A percentile compares a stretch with the other conserved stretches of the same genome.
Evolutionary conservation across 1,139 yeast species (phyloP).

Genomic region (Yamadazyma spencermartinsiae): DNA sequence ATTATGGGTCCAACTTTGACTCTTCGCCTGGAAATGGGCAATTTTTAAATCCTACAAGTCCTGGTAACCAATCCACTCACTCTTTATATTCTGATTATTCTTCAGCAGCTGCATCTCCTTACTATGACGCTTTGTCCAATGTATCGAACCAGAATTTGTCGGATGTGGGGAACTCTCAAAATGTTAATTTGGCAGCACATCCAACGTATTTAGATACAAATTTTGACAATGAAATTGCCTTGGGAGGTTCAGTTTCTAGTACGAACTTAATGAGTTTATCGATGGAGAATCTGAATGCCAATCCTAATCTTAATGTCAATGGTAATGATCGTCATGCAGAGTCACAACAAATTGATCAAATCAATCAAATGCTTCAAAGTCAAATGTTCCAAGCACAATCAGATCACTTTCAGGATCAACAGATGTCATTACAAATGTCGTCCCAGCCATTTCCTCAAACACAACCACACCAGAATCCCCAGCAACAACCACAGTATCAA

Average conservation of each 20-base stretch:
- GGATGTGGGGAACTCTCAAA: conserved; percentile 3
- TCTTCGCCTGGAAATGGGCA: conserved; percentile 42
- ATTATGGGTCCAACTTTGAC: conserved; percentile 2
- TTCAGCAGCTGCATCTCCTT: conserved; percentile 43
- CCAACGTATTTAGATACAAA: conserved; percentile 15
- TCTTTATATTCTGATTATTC: conserved; percentile 38
- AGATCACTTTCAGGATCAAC: not conserved
- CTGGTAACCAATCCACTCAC: conserved; percentile 95
- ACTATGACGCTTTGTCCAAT: conserved; percentile 36
- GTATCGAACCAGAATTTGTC: conserved; percentile 11
- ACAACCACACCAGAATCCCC: conserved; percentile 1
- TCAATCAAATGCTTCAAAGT: conserved; percentile 10
- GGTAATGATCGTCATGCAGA: conserved; percentile 6
- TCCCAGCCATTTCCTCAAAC: not conserved
- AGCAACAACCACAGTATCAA: conserved; percentile 14
- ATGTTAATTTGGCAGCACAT: conserved; percentile 5
- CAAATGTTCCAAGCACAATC: conserved; percentile 4
- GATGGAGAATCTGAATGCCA: conserved; percentile 3
- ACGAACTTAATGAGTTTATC: conserved; percentile 27
- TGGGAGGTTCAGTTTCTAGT: conserved; percentile 44
- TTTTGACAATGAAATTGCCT: conserved; percentile 38
- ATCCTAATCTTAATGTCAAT: conserved; percentile 7
- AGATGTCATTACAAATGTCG: not conserved
- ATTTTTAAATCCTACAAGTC: conserved; percentile 92
- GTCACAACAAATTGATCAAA: conserved; percentile 12